phyloP scores from a whole-genome alignment of 306 rosid species.

The Citrullus mucosospermus region DNA sequence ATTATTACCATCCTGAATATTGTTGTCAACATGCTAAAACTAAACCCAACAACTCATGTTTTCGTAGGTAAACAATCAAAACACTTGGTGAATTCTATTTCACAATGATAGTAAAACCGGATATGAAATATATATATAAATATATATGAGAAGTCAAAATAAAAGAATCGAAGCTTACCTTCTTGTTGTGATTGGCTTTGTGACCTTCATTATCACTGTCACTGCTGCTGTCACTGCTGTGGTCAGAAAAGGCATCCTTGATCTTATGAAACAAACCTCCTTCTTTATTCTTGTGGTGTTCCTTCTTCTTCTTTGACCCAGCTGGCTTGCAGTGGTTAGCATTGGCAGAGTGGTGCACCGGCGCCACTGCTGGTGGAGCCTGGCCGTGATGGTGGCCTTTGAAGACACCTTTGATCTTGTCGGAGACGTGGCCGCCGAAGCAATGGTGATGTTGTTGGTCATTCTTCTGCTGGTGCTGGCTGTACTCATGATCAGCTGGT shows the following conservation, averaged over 20 bases:
- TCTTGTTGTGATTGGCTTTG: not conserved
- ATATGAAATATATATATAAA: no score
- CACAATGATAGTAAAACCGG: no score
- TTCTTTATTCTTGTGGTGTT: not conserved
- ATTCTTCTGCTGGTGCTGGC: not conserved
- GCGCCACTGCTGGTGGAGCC: not conserved
- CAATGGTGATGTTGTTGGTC: not conserved
- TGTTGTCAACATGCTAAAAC: not conserved
- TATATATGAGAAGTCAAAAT: not conserved
- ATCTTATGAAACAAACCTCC: not conserved
- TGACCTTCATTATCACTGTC: constrained; percentile 12
- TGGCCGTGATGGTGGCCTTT: not conserved
- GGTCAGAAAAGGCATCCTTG: not conserved
- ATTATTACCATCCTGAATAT: not conserved
- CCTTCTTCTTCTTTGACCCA: not conserved
- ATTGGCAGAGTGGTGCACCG: not conserved
- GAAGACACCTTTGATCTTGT: not conserved
- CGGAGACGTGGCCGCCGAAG: not conserved
- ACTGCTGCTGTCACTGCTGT: not conserved
- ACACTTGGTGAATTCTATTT: not conserved
- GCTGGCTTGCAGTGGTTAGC: not conserved
- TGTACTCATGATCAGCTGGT: not conserved
- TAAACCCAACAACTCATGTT: not conserved
- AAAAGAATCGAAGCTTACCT: not conserved
- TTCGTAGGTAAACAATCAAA: not conserved